Evolutionary conservation across 805 yeast species (phyloP), one percentile per base, ranked within the genome.

Genomic region (Myxozyma geophila): DNA sequence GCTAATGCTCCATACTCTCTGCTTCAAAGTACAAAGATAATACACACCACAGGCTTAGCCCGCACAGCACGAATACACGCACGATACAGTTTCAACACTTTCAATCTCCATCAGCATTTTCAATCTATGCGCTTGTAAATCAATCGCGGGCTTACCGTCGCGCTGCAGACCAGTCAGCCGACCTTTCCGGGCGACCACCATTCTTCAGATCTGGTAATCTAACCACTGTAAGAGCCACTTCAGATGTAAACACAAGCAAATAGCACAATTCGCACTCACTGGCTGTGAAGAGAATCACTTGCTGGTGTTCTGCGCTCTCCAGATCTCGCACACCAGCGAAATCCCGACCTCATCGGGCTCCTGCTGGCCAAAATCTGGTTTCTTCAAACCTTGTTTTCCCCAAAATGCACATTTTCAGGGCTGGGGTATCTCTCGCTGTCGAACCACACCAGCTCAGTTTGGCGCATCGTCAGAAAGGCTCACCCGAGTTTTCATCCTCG

Each of bases 21-120:
- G 17, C 8, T 37, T 6, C 15, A 7, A 4, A 15, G 5, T 6
- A 12, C 7, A 21, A 7, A 7, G 15, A 33, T 13, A 40, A 28
- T 9, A 44, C 62, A n/a, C 36, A 66, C 80, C 2, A 40, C 67
- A 0, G 87, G 87, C 70, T 85, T 85, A 23, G 77, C 75, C 59
- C 77, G 71, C 2, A 79, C 77, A 4, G 77, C 75, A 37, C 87
- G 75, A 13, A 84, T 71, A 70, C 87, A 82, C 39, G 72, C 67
- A 13, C 86, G 75, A 71, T 85, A 85, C 23, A 85, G 75, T 55
- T 77, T 76, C 56, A 85, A 60, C 17, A 79, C 81, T 74, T 40
- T n/a, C 7, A 9, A 28, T 28, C 28, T 6, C 6, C 6, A n/a
- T 35, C 12, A 35, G 39, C 40, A 35, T 15, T 19, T 2, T 23